Percentiles rank a stretch among this genome's conserved stretches.
These are phyloP conservation scores for Aureobasidium zeae DNA, from an alignment of 2,329 filamentous ascomycete species.

Conservation along the genomic window DNA sequence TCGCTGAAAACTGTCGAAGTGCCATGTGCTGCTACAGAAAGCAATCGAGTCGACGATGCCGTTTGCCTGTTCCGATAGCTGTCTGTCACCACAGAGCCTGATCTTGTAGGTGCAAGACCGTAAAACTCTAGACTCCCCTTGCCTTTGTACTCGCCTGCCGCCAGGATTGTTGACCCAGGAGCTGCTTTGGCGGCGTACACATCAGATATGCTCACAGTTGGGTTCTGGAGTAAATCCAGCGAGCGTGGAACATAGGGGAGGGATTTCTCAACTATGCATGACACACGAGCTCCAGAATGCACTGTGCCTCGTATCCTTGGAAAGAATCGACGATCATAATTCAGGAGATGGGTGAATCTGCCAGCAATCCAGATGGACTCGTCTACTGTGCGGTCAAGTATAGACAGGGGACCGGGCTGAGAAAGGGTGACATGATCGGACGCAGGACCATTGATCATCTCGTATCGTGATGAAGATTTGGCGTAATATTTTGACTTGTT, in stretches of 20 bases:
- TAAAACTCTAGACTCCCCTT: constrained; percentile 89
- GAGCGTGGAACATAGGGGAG: constrained; percentile 57
- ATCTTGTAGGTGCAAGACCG: constrained; percentile 41
- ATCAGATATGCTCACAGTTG: constrained; percentile 42
- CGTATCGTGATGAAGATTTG: constrained; percentile 16
- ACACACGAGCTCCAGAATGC: constrained; percentile 73
- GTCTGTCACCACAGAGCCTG: constrained; percentile 17
- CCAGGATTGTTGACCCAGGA: constrained; percentile 59
- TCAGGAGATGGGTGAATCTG: constrained; percentile 77
- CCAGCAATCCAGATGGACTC: constrained; percentile 81
- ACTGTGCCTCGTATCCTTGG: constrained; percentile 68
- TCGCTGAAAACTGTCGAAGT: constrained; percentile 75
- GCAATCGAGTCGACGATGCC: constrained; percentile 66
- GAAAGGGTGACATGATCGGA: constrained; percentile 59
- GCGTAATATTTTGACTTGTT: constrained; percentile 23
- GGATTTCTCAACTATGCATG: constrained; percentile 60
- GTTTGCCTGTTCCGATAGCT: constrained; percentile 71
- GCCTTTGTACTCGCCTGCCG: constrained; percentile 82
- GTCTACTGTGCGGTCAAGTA: constrained; percentile 59
- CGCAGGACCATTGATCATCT: constrained; percentile 31
- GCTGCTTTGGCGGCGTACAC: constrained; percentile 46
- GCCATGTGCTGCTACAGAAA: constrained; percentile 75
- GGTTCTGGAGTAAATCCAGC: constrained; percentile 47
- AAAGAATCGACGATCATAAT: constrained; percentile 82
- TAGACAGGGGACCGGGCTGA: constrained; percentile 72